Conservation (phyloP, 2,329 filamentous ascomycete species). For the Colletotrichum camelliae region DNA sequence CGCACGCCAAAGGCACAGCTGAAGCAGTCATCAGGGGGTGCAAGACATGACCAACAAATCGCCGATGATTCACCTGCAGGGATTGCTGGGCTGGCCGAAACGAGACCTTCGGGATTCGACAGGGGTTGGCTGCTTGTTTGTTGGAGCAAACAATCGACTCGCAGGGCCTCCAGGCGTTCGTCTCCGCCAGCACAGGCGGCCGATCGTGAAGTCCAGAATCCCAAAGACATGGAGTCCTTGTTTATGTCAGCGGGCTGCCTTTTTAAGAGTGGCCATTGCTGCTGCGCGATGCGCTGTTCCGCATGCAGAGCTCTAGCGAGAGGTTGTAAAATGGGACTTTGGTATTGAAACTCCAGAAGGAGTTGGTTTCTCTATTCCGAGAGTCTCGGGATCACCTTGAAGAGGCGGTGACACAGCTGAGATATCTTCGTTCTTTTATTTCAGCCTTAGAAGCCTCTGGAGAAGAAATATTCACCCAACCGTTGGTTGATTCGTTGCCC, state of each 20-base stretch:
- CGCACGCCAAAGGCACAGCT: neutral
- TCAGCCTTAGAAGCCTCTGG: neutral
- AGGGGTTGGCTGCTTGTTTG: conserved; percentile 12
- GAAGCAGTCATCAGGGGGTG: neutral
- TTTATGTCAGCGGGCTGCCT: neutral
- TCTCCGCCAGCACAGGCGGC: neutral
- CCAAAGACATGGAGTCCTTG: neutral
- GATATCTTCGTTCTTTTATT: neutral
- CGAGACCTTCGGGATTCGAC: conserved; percentile 1
- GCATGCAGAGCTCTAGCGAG: neutral
- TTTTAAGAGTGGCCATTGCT: neutral
- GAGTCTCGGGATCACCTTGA: neutral
- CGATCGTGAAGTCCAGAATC: neutral
- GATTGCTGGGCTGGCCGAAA: neutral
- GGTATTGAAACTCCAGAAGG: neutral
- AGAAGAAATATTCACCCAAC: neutral
- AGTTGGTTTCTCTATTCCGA: neutral
- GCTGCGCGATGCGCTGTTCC: neutral
- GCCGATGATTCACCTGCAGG: neutral
- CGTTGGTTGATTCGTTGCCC: neutral
- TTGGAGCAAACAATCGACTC: neutral
- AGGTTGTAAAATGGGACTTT: neutral
- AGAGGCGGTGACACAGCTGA: neutral
- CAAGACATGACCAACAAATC: neutral
- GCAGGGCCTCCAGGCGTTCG: neutral